phyloP scores from a whole-genome alignment of 441 rosid species.

The Biscutella auriculata region DNA sequence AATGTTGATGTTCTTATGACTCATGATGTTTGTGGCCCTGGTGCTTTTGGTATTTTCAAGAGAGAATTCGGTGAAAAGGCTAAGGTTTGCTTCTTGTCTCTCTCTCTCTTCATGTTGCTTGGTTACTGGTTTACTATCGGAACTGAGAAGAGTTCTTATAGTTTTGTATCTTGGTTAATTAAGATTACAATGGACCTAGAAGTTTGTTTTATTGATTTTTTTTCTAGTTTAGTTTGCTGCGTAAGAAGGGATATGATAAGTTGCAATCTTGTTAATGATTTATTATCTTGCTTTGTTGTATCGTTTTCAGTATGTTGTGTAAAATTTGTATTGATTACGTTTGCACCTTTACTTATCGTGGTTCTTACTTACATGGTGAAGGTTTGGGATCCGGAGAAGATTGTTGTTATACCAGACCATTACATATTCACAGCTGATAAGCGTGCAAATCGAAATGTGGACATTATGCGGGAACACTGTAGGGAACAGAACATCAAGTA shows the following conservation, averaged over 20 bases:
- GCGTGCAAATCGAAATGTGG: constrained; percentile 95
- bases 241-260: background rate
- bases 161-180: background rate
- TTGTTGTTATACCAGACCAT: constrained; percentile 92
- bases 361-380: constrained; percentile 17
- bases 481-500: constrained; percentile 77
- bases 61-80: constrained; percentile 78
- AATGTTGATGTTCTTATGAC: constrained; percentile 88
- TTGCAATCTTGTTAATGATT: constrained; percentile 1
- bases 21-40: constrained; percentile 94
- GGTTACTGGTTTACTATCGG: too few relatives aligned
- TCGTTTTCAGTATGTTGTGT: background rate
- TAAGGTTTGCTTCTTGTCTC: constrained; percentile 44
- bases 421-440: constrained; percentile 89
- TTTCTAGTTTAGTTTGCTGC: background rate
- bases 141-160: too few relatives aligned
- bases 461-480: constrained; percentile 87
- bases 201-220: background rate
- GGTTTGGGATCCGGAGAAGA: constrained; percentile 97
- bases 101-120: background rate
- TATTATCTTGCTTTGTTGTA: too few relatives aligned
- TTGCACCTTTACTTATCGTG: background rate
- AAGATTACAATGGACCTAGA: background rate
- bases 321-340: background rate
- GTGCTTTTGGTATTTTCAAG: constrained; percentile 84